These are phyloP conservation scores for Aspergillus conjunctus DNA, from an alignment of 495 filamentous ascomycete species.

Conservation along the genomic window DNA sequence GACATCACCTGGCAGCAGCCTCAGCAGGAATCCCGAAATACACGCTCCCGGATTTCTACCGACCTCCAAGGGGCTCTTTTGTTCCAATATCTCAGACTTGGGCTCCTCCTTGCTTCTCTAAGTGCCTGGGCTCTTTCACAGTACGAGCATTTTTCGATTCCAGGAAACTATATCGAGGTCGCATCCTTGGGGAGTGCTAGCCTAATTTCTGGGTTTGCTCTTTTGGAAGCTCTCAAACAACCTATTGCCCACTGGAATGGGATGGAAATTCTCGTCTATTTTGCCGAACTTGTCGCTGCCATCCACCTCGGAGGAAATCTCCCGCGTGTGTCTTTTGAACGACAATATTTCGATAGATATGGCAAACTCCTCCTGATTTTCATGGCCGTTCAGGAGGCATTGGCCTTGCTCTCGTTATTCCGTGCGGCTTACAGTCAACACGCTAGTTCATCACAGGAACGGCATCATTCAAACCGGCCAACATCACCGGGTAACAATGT, in stretches of 20 bases:
- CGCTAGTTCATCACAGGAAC: conserved; percentile 10
- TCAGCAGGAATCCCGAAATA: conserved; percentile 12
- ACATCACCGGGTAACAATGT: background rate
- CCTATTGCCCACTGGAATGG: conserved; percentile 44
- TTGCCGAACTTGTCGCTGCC: conserved; percentile 43
- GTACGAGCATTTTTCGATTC: conserved; percentile 34
- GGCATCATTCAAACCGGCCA: background rate
- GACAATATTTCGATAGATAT: conserved; percentile 47
- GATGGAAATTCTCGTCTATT: conserved; percentile 47
- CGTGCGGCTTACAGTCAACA: conserved; percentile 9
- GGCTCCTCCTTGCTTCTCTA: conserved; percentile 36
- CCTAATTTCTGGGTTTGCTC: conserved; percentile 44
- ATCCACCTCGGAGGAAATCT: conserved; percentile 46
- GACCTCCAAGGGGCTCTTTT: conserved; percentile 25
- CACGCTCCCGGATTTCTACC: conserved; percentile 12
- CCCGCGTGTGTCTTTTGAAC: conserved; percentile 32
- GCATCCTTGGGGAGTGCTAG: conserved; percentile 44
- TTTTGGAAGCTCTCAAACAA: conserved; percentile 42
- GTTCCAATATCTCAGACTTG: conserved; percentile 38
- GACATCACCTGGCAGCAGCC: conserved; percentile 29
- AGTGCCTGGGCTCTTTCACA: conserved; percentile 41
- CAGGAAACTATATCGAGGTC: conserved; percentile 46
- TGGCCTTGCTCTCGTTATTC: conserved; percentile 36
- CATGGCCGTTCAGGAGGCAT: conserved; percentile 43
- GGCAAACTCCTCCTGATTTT: conserved; percentile 46